Percentiles rank a stretch among this genome's conserved stretches.
Conservation (phyloP, 805 yeast species). For the Cyberlindnera petersonii region DNA sequence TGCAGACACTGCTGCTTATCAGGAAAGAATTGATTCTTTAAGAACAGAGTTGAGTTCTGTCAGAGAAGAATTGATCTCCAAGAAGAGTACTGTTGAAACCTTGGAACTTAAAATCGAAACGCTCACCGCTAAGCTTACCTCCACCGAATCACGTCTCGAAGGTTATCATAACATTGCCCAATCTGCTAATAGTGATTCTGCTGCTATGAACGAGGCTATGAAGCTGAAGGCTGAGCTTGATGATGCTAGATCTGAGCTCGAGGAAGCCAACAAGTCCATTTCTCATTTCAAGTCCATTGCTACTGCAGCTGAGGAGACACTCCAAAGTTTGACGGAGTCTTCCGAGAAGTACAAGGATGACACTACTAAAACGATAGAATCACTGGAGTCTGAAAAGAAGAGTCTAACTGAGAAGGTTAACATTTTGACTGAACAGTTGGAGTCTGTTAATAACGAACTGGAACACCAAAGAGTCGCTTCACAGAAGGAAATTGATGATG, state of each 20-base stretch:
- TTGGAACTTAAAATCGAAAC: slow-evolving; percentile 36
- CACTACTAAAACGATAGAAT: slow-evolving; percentile 17
- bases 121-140: slow-evolving; percentile 29
- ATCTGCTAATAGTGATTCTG: slow-evolving; percentile 25
- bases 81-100: slow-evolving; percentile 36
- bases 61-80: slow-evolving; percentile 39
- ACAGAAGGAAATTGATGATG: slow-evolving; percentile 17
- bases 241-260: slow-evolving; percentile 50
- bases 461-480: slow-evolving; percentile 26
- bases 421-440: slow-evolving; percentile 31
- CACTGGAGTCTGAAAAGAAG: slow-evolving; percentile 22
- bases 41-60: slow-evolving; percentile 40
- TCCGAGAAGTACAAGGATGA: slow-evolving; percentile 43
- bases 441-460: slow-evolving; percentile 31
- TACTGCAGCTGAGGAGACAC: slow-evolving; percentile 61
- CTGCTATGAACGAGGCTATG: slow-evolving; percentile 30
- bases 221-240: slow-evolving; percentile 38
- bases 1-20: slow-evolving; percentile 49
- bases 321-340: slow-evolving; percentile 48
- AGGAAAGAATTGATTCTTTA: slow-evolving; percentile 58
- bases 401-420: slow-evolving; percentile 20
- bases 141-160: slow-evolving; percentile 29
- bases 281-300: slow-evolving; percentile 63
- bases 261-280: slow-evolving; percentile 51
- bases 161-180: slow-evolving; percentile 29